Conservation (phyloP, 2,329 filamentous ascomycete species). For the Trichoderma breve region DNA sequence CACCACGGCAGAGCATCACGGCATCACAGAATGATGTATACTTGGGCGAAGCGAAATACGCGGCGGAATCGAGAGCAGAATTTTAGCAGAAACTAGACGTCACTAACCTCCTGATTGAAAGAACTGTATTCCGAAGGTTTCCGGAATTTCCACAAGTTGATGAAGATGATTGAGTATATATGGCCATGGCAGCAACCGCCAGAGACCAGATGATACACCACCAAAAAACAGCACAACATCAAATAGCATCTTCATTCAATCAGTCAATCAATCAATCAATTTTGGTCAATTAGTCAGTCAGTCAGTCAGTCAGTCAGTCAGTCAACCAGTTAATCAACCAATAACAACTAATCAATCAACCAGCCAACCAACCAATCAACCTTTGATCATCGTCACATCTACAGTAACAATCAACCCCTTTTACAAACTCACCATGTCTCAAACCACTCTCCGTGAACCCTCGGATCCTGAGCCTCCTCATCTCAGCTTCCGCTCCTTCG, state of each 20-base stretch:
- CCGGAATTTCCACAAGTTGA: neutral
- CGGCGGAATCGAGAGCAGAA: neutral
- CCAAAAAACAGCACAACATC: neutral
- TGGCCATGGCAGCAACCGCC: neutral
- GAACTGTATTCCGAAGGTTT: neutral
- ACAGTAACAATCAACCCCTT: neutral
- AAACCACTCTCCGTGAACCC: neutral
- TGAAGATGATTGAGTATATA: neutral
- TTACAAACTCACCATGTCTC: neutral
- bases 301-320: neutral
- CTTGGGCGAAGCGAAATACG: neutral
- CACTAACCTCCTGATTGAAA: accelerated
- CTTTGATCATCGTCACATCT: neutral
- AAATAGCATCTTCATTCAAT: neutral
- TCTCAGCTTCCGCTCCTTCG: constrained; percentile 45
- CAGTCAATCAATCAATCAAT: neutral
- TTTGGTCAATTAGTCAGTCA: neutral
- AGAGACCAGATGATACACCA: neutral
- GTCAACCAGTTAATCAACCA: neutral
- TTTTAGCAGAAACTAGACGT: neutral
- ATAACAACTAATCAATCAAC: neutral
- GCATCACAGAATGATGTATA: neutral
- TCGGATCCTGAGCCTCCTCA: constrained; percentile 23
- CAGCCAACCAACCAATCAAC: neutral
- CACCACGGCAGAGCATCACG: neutral